Percentiles rank a stretch among this genome's conserved stretches.
Conservation (phyloP, 495 filamentous ascomycete genomes). For the Geoglossum glabrum region DNA sequence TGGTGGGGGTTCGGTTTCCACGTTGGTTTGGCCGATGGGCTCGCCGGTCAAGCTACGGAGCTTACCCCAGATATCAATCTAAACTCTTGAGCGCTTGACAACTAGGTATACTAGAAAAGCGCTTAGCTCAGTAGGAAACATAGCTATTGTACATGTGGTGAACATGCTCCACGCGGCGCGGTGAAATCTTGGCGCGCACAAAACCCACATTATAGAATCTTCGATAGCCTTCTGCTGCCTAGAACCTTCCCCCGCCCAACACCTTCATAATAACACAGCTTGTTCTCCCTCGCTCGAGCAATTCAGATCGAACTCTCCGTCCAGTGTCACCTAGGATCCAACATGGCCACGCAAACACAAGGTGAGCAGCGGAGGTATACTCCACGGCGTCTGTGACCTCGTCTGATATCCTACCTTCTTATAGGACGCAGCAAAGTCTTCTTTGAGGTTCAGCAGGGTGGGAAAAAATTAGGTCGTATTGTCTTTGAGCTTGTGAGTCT, state of each 20-base stretch:
- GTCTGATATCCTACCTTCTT: constrained; percentile 28
- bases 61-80: no score
- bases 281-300: not conserved
- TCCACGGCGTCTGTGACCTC: not conserved
- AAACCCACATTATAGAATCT: not conserved
- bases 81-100: no score
- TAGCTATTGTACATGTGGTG: not conserved
- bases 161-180: not conserved
- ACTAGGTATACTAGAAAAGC: not conserved
- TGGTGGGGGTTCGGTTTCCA: not conserved
- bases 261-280: not conserved
- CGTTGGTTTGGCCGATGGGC: not conserved
- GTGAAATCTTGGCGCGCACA: not conserved
- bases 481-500: constrained; percentile 54
- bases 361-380: not conserved
- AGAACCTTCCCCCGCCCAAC: not conserved
- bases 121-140: not conserved
- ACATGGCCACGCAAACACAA: not conserved
- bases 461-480: constrained; percentile 49
- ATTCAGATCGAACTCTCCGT: not conserved
- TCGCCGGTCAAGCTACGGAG: not conserved
- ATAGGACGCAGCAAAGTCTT: constrained; percentile 49
- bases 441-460: constrained; percentile 73
- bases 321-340: not conserved
- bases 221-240: not conserved